Conservation (phyloP, 2,329 filamentous ascomycete genomes). For the Calonectria pseudoreteaudii region DNA sequence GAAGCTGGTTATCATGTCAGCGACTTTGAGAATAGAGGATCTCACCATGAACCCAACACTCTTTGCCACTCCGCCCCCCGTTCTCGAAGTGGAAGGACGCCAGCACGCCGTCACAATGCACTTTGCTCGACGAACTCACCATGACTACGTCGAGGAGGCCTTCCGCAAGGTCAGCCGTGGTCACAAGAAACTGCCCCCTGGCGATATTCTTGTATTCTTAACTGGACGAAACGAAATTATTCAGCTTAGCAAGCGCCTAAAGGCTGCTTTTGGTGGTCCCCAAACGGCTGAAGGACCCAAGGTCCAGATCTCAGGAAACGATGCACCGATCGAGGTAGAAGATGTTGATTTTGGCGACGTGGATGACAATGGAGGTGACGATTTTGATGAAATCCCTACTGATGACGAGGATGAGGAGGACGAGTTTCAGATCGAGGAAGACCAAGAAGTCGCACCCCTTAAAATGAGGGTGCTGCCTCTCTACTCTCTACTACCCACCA, state of each 20-base stretch:
- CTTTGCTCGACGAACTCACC: slow-evolving; percentile 84
- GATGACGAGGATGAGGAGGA: slow-evolving; percentile 72
- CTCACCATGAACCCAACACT: slow-evolving; percentile 86
- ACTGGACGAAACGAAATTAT: slow-evolving; percentile 94
- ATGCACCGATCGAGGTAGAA: slow-evolving; percentile 84
- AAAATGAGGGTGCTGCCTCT: slow-evolving; percentile 92
- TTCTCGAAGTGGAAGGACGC: slow-evolving; percentile 90
- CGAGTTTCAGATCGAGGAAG: slow-evolving; percentile 78
- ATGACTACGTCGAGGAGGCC: slow-evolving; percentile 91
- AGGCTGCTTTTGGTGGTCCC: slow-evolving; percentile 72
- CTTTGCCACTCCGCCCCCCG: slow-evolving; percentile 82
- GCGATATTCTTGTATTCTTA: slow-evolving; percentile 92
- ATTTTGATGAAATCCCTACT: slow-evolving; percentile 70
- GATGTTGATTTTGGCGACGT: slow-evolving; percentile 84
- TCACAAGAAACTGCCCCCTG: slow-evolving; percentile 89
- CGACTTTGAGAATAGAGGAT: slow-evolving; percentile 90
- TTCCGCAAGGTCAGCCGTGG: slow-evolving; percentile 89
- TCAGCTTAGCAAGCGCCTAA: slow-evolving; percentile 83
- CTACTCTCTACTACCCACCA: slow-evolving; percentile 91
- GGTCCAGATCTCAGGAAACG: slow-evolving; percentile 80
- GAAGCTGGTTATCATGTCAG: slow-evolving; percentile 98
- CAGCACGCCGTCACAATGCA: slow-evolving; percentile 92
- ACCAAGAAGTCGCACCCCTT: slow-evolving; percentile 68
- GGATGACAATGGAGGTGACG: slow-evolving; percentile 72
- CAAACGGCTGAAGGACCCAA: slow-evolving; percentile 70